These are phyloP conservation scores for Hypoxylon sp. DNA, from an alignment of 2,329 filamentous ascomycete species.

Conservation along the genomic window DNA sequence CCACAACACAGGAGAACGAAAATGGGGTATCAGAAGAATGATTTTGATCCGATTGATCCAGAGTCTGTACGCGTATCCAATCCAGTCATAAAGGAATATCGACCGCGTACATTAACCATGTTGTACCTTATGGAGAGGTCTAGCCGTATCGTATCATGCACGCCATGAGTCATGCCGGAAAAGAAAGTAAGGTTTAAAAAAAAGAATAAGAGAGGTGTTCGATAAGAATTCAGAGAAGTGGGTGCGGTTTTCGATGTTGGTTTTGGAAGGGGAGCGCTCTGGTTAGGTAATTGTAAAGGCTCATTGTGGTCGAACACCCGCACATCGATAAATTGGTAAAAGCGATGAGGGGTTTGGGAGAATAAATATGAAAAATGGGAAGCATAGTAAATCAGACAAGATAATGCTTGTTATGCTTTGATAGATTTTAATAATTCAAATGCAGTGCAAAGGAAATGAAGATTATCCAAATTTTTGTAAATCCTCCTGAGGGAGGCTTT, in stretches of 20 bases:
- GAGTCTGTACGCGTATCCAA: constrained; percentile 35
- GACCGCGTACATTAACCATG: constrained; percentile 25
- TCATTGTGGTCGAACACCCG: constrained; percentile 19
- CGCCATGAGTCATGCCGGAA: constrained; percentile 52
- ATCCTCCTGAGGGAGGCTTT: constrained; percentile 12
- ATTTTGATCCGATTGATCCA: constrained; percentile 43
- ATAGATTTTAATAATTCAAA: constrained; percentile 40
- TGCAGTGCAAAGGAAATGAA: constrained; percentile 31
- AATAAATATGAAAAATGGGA: constrained; percentile 24
- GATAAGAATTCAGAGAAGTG: constrained; percentile 20
- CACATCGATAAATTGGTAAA: constrained; percentile 24
- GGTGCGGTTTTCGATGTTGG: constrained; percentile 8
- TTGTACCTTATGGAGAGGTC: constrained; percentile 47
- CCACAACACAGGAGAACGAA: constrained; percentile 43
- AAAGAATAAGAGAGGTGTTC: constrained; percentile 32
- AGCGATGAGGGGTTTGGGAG: constrained; percentile 20
- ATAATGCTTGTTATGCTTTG: constrained; percentile 37
- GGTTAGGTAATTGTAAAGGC: constrained; percentile 16
- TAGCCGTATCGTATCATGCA: constrained; percentile 52
- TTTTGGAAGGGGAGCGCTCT: constrained; percentile 14
- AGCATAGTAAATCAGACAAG: constrained; percentile 32
- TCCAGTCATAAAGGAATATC: constrained; percentile 34
- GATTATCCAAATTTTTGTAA: constrained; percentile 34
- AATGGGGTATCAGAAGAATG: constrained; percentile 45
- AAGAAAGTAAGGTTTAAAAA: constrained; percentile 40